phyloP scores from a whole-genome alignment of 176 grass and related monocot species.

The Cenchrus americanus region DNA sequence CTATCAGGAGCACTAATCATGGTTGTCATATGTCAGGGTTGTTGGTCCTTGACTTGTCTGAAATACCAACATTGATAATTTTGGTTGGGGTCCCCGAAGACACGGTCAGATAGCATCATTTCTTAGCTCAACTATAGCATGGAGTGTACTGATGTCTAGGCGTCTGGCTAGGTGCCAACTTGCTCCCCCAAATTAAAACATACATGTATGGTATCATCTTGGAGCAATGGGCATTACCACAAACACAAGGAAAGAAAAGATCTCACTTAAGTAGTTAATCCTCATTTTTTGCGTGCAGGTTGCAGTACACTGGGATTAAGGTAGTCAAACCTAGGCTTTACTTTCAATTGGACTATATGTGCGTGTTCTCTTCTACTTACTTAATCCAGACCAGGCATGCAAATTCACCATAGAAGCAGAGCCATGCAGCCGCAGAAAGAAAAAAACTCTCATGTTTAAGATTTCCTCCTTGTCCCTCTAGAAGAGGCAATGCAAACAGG shows the following conservation, averaged over 20 bases:
- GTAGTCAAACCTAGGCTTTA: conserved; percentile 3
- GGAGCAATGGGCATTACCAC: not conserved
- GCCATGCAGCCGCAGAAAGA: not conserved
- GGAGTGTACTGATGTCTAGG: too few species aligned
- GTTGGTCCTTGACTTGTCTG: too few species aligned
- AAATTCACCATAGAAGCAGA: not conserved
- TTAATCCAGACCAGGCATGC: not conserved
- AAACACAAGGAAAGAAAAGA: not conserved
- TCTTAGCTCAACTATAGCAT: too few species aligned
- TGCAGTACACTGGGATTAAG: not conserved
- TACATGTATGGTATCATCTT: not conserved
- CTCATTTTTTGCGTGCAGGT: not conserved
- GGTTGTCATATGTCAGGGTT: too few species aligned
- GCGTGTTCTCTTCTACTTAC: not conserved
- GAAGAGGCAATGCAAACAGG: conserved; percentile 8
- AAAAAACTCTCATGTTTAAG: not conserved
- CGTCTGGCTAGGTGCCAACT: too few species aligned
- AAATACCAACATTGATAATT: too few species aligned
- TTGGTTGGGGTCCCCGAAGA: too few species aligned
- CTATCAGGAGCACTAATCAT: too few species aligned
- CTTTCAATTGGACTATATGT: not conserved
- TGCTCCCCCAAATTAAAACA: not conserved
- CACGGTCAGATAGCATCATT: too few species aligned
- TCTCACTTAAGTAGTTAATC: not conserved
- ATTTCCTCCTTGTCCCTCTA: not conserved